phyloP scores from a whole-genome alignment of 2,329 filamentous ascomycete species.

The Sphaerulina populicola region DNA sequence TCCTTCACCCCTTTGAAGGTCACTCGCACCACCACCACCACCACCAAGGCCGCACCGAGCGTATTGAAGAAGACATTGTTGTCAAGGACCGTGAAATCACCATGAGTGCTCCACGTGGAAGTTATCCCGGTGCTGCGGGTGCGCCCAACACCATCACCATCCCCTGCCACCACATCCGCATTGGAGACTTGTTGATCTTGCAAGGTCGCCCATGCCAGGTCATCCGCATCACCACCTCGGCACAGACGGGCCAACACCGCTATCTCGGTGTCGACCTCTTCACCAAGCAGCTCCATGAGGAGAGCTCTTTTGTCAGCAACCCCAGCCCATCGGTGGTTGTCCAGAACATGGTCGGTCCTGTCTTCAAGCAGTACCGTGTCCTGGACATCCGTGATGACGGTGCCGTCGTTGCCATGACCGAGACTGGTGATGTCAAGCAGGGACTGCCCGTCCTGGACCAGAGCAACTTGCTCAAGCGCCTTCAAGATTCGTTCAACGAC shows the following conservation, averaged over 20 bases:
- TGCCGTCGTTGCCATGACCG: slow-evolving; percentile 89
- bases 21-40: slow-evolving; percentile 40
- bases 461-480: slow-evolving; percentile 75
- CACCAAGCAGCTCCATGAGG: slow-evolving; percentile 98
- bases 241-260: slow-evolving; percentile 97
- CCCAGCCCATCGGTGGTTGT: slow-evolving; percentile 92
- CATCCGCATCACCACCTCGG: slow-evolving; percentile 97
- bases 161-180: slow-evolving; percentile 98
- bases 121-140: slow-evolving; percentile 19
- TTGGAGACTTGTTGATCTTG: slow-evolving; percentile 96
- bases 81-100: slow-evolving; percentile 43
- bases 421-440: slow-evolving; percentile 98
- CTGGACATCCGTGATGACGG: slow-evolving; percentile 86
- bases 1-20: slow-evolving; percentile 56
- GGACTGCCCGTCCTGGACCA: slow-evolving; percentile 88
- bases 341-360: slow-evolving; percentile 97
- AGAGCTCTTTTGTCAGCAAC: slow-evolving; percentile 96
- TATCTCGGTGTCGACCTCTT: slow-evolving; percentile 99
- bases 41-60: slow-evolving; percentile 27
- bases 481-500: slow-evolving; percentile 75
- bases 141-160: slow-evolving; percentile 84
- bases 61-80: slow-evolving; percentile 40
- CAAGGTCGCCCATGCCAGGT: slow-evolving; percentile 99
- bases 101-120: slow-evolving; percentile 33
- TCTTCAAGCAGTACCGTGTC: slow-evolving; percentile 99